These are phyloP conservation scores for Apostasia ramifera DNA, from an alignment of 106 monocot species.

Conservation along the genomic window DNA sequence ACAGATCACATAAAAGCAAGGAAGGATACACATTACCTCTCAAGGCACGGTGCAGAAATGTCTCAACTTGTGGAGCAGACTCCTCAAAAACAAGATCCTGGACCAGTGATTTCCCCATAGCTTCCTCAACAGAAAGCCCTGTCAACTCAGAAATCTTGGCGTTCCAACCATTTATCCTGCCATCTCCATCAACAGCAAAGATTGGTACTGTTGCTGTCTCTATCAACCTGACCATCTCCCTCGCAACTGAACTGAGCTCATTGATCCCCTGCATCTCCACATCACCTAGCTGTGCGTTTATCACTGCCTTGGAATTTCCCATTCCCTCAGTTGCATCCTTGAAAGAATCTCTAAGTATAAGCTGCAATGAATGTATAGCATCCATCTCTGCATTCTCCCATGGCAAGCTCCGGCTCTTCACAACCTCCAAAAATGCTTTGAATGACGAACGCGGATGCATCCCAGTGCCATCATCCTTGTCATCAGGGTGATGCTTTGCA, in stretches of 20 bases:
- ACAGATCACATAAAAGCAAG: not conserved
- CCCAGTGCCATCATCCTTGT: conserved; percentile 80
- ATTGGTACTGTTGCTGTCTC: conserved; percentile 91
- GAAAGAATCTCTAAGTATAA: conserved; percentile 87
- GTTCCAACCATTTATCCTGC: conserved; percentile 90
- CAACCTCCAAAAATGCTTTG: conserved; percentile 89
- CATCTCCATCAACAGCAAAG: conserved; percentile 78
- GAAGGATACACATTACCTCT: conserved; percentile 32
- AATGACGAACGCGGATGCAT: conserved; percentile 96
- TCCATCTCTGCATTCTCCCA: conserved; percentile 99
- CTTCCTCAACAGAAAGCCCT: conserved; percentile 68
- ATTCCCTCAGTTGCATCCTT: conserved; percentile 37
- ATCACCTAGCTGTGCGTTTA: conserved; percentile 36
- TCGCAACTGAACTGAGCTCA: conserved; percentile 87
- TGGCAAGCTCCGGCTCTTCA: conserved; percentile 79
- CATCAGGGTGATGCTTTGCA: conserved; percentile 92
- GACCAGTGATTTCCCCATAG: conserved; percentile 87
- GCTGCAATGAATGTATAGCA: conserved; percentile 86
- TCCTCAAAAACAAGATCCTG: conserved; percentile 80
- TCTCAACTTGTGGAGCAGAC: conserved; percentile 48
- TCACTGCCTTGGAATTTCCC: conserved; percentile 45
- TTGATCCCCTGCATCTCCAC: conserved; percentile 75
- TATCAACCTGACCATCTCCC: conserved; percentile 95
- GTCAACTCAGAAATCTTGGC: conserved; percentile 79
- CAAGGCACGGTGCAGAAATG: conserved; percentile 60